Conservation (phyloP, 139 green algal genomes). For the Chlamydomonas schloesseri region DNA sequence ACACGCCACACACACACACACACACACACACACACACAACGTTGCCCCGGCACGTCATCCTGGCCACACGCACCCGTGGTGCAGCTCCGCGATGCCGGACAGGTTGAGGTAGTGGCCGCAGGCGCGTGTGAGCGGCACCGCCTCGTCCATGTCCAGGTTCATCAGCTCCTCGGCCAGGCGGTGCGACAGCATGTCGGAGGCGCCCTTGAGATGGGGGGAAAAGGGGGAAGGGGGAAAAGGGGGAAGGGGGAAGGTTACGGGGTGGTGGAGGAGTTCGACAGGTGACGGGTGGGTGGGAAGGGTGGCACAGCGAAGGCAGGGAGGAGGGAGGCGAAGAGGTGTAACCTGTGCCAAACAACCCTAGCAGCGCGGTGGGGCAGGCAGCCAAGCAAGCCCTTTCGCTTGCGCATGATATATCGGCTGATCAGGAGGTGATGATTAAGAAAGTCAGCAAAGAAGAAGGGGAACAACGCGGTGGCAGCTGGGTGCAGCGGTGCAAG, state of each 20-base stretch:
- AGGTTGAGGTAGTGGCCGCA: conserved; percentile 91
- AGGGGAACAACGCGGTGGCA: neutral
- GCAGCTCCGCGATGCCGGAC: conserved; percentile 84
- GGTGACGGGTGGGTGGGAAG: neutral
- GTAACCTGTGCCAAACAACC: neutral
- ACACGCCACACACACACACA: too few species aligned
- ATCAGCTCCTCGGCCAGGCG: conserved; percentile 86
- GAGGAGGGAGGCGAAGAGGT: neutral
- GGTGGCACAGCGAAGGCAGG: too few species aligned
- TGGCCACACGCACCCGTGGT: conserved; percentile 86
- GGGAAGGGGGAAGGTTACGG: neutral
- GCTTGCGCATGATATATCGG: too few species aligned
- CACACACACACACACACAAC: too few species aligned
- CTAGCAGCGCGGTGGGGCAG: too few species aligned
- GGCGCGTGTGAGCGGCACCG: conserved; percentile 83
- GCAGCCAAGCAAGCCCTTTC: too few species aligned
- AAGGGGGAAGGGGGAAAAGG: neutral
- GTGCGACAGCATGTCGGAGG: conserved; percentile 64
- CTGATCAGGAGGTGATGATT: too few species aligned
- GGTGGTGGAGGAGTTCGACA: neutral
- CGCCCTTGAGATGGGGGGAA: conserved; percentile 42
- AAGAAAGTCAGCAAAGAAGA: too few species aligned
- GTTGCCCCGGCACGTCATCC: too few species aligned
- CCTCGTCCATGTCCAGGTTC: conserved; percentile 85
- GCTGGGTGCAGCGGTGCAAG: too few species aligned